Conservation (phyloP, 306 rosid species). For the Crotalaria pallida region DNA sequence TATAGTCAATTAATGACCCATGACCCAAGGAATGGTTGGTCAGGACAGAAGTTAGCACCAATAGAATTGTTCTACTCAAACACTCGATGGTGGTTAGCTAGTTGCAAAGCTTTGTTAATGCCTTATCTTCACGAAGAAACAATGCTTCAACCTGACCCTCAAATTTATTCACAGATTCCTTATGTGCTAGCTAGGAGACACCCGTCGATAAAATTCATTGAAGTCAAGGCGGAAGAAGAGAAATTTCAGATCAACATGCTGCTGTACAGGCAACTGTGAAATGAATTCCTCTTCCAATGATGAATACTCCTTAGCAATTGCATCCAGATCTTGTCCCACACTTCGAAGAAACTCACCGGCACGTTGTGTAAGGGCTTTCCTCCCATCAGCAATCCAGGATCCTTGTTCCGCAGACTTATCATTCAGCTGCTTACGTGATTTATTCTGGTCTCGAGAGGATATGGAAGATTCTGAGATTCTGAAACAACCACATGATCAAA, state of each 20-base stretch:
- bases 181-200: constrained; percentile 46
- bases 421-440: constrained; percentile 36
- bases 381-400: constrained; percentile 84
- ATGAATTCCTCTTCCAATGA: constrained; percentile 81
- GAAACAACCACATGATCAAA: constrained; percentile 28
- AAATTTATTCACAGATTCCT: constrained; percentile 24
- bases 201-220: constrained; percentile 77
- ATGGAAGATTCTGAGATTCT: constrained; percentile 64
- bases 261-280: constrained; percentile 91
- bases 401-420: constrained; percentile 48
- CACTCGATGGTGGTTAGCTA: constrained; percentile 24
- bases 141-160: constrained; percentile 29
- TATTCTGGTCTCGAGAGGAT: constrained; percentile 56
- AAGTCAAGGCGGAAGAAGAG: constrained; percentile 95
- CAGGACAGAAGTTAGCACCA: constrained; percentile 42
- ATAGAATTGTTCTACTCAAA: constrained; percentile 28
- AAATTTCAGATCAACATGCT: constrained; percentile 92
- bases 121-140: constrained; percentile 14
- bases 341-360: constrained; percentile 79
- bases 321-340: constrained; percentile 74
- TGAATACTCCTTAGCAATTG: constrained; percentile 77
- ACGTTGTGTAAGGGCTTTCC: constrained; percentile 80
- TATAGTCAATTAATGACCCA: constrained; percentile 31
- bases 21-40: constrained; percentile 24
- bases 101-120: constrained; percentile 29